These are phyloP conservation scores for Pseudogymnoascus sp. DNA, from an alignment of 2,329 filamentous ascomycete species.

Conservation along the genomic window DNA sequence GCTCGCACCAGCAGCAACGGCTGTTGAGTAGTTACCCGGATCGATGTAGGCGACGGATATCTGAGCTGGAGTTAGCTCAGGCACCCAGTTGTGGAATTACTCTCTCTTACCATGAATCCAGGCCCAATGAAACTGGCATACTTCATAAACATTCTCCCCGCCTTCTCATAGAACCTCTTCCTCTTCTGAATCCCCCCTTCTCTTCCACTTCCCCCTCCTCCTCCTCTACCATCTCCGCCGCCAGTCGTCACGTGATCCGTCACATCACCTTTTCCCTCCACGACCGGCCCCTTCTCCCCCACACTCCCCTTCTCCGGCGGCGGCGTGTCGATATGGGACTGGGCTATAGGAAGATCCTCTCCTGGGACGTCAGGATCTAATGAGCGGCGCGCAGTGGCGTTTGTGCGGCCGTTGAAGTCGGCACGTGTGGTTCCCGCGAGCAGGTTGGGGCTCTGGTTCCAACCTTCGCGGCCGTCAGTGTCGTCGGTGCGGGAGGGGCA, in stretches of 20 bases:
- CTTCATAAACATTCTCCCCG: constrained; percentile 27
- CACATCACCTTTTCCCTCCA: background rate
- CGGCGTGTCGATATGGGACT: background rate
- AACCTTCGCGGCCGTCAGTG: constrained; percentile 38
- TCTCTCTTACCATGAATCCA: constrained; percentile 36
- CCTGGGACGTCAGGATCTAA: background rate
- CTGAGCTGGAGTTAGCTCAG: constrained; percentile 16
- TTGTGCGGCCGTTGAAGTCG: constrained; percentile 51
- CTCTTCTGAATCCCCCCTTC: background rate
- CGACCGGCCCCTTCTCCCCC: background rate
- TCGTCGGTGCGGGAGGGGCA: constrained; percentile 53
- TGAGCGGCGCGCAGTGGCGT: constrained; percentile 30
- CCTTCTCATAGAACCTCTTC: constrained; percentile 14
- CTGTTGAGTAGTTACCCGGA: constrained; percentile 49
- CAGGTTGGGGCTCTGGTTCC: constrained; percentile 51
- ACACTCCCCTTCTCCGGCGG: background rate
- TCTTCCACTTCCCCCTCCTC: background rate
- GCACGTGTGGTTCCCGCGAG: constrained; percentile 45
- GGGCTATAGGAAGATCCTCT: background rate
- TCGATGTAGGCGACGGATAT: constrained; percentile 34
- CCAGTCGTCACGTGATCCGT: background rate
- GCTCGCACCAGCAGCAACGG: constrained; percentile 47
- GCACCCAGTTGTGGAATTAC: constrained; percentile 23
- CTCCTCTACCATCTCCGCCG: background rate
- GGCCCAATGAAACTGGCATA: constrained; percentile 47